These are phyloP conservation scores for Candida succiphila DNA, from an alignment of 805 yeast species.

Conservation along the genomic window DNA sequence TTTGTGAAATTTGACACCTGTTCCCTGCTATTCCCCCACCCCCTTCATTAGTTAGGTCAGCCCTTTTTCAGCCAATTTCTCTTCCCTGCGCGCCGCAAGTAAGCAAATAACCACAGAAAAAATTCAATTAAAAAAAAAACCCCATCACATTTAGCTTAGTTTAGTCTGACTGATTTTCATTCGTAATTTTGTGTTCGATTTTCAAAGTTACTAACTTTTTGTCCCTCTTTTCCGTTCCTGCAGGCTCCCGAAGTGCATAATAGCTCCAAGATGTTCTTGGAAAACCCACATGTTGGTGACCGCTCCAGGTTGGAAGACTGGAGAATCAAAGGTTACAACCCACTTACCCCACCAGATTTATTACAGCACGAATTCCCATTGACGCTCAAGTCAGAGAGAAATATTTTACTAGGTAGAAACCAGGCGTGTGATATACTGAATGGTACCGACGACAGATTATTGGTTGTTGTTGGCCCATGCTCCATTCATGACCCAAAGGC, in stretches of 20 bases:
- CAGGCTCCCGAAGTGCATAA: conserved; percentile 32
- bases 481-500: conserved; percentile 88
- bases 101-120: too few species aligned
- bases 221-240: too few species aligned
- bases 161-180: too few species aligned
- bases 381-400: conserved; percentile 38
- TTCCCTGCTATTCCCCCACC: too few species aligned
- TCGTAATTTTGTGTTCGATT: too few species aligned
- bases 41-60: too few species aligned
- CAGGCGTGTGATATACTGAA: conserved; percentile 67
- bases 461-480: conserved; percentile 93
- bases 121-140: too few species aligned
- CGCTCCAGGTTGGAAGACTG: conserved; percentile 67
- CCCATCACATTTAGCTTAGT: too few species aligned
- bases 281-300: conserved; percentile 80
- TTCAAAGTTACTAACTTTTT: too few species aligned
- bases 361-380: conserved; percentile 80
- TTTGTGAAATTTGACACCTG: too few species aligned
- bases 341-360: conserved; percentile 86
- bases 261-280: conserved; percentile 58
- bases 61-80: too few species aligned
- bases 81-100: too few species aligned
- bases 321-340: conserved; percentile 82
- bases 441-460: conserved; percentile 71
- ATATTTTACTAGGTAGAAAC: conserved; percentile 69